Percentiles rank a stretch among this genome's conserved stretches.
These are phyloP conservation scores for Rhizodiscina lignyota DNA, from an alignment of 495 filamentous ascomycete species.

Conservation along the genomic window DNA sequence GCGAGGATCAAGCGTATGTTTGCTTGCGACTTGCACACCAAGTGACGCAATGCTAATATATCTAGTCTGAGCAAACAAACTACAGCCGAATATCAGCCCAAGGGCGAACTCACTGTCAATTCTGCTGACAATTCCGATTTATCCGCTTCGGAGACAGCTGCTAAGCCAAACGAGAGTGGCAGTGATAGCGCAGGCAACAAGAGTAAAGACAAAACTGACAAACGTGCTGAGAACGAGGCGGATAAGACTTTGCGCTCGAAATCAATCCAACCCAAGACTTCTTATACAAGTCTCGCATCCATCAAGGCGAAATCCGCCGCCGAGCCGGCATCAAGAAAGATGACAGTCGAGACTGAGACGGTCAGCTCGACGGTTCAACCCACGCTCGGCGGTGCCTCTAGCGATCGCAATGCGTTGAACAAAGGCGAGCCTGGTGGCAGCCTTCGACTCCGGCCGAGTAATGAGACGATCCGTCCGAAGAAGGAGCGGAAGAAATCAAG, in stretches of 20 bases:
- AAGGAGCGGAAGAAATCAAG: conserved; percentile 76
- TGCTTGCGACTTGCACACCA: too few relatives aligned
- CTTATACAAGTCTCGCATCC: conserved; percentile 18
- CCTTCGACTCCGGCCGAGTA: conserved; percentile 71
- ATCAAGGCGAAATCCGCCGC: conserved; percentile 36
- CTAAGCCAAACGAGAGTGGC: conserved; percentile 33
- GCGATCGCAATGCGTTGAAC: conserved; percentile 36
- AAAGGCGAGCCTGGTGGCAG: conserved; percentile 48
- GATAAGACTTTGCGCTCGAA: conserved; percentile 16
- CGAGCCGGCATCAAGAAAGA: conserved; percentile 70
- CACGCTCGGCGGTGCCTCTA: conserved; percentile 51
- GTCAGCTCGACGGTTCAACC: conserved; percentile 84
- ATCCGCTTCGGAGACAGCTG: too few relatives aligned
- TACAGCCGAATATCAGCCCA: too few relatives aligned
- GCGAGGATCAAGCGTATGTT: too few relatives aligned
- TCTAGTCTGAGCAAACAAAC: too few relatives aligned
- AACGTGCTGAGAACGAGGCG: conserved; percentile 9
- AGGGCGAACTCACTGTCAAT: too few relatives aligned
- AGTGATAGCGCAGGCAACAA: conserved; percentile 39
- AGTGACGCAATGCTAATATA: too few relatives aligned
- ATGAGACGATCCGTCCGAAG: conserved; percentile 82
- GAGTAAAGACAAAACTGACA: conserved; percentile 19
- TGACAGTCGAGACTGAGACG: conserved; percentile 97
- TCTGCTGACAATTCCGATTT: too few relatives aligned
- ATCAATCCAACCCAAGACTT: conserved; percentile 14